Evolutionary conservation across 805 yeast genomes (phyloP).

Genomic region (Kodamaea restingae): DNA sequence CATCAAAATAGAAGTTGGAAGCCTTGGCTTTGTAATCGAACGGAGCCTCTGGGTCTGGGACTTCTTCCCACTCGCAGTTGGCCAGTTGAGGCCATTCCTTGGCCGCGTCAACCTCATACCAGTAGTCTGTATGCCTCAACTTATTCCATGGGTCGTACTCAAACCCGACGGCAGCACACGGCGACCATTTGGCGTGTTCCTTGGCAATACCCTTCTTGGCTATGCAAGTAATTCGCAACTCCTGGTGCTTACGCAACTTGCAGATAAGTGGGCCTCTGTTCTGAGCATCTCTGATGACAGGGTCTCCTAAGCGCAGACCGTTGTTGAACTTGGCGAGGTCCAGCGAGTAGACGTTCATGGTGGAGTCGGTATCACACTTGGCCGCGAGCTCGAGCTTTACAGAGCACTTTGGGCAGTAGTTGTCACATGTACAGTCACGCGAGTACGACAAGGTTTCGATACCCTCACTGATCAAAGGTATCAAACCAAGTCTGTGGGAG

Average conservation of each 20-base stretch:
- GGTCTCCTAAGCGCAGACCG: constrained; percentile 63
- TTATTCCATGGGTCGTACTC: constrained; percentile 99
- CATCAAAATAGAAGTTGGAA: constrained; percentile 74
- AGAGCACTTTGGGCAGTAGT: constrained; percentile 92
- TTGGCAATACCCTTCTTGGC: constrained; percentile 97
- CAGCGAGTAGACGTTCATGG: constrained; percentile 85
- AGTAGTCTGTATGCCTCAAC: constrained; percentile 88
- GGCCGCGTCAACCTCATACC: constrained; percentile 89
- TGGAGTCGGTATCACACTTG: constrained; percentile 80
- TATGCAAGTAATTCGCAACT: constrained; percentile 80
- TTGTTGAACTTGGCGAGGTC: constrained; percentile 53
- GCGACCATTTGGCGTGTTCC: constrained; percentile 99
- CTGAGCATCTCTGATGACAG: constrained; percentile 75
- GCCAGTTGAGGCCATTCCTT: constrained; percentile 90
- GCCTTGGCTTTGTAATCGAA: constrained; percentile 87
- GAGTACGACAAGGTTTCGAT: constrained; percentile 83
- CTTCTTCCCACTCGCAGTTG: constrained; percentile 94
- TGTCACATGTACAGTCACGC: constrained; percentile 96
- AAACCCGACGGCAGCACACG: constrained; percentile 91
- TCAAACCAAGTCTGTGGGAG: constrained; percentile 88
- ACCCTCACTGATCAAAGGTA: constrained; percentile 81
- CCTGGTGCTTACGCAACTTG: constrained; percentile 89
- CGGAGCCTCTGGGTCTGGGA: constrained; percentile 80
- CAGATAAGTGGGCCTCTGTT: constrained; percentile 86
- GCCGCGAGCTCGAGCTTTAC: constrained; percentile 85